Conservation (phyloP, 2,329 filamentous ascomycete genomes). For the Aspergillus sp. region DNA sequence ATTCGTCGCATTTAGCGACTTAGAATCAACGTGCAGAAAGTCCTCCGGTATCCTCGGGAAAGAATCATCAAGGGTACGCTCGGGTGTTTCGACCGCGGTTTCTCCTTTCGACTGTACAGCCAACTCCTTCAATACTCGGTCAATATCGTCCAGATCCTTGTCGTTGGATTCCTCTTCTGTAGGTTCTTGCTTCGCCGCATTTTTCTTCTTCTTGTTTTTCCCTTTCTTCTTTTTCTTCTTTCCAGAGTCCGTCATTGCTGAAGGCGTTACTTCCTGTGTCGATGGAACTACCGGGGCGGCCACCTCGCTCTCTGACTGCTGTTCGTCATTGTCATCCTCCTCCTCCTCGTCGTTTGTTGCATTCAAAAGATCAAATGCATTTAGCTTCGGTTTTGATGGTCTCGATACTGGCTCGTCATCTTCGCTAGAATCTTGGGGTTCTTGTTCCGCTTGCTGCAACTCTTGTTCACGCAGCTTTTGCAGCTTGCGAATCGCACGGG, state of each 20-base stretch:
- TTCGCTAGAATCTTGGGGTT: slow-evolving; percentile 41
- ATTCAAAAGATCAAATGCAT: slow-evolving; percentile 57
- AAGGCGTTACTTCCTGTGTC: slow-evolving; percentile 19
- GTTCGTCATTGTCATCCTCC: slow-evolving; percentile 38
- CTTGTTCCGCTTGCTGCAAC: slow-evolving; percentile 45
- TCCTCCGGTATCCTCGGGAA: slow-evolving; percentile 46
- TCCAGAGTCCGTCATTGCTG: slow-evolving; percentile 20
- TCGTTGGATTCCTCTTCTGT: slow-evolving; percentile 26
- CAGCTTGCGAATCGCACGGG: slow-evolving; percentile 63
- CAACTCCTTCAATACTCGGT: slow-evolving; percentile 61
- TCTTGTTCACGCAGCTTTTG: slow-evolving; percentile 62
- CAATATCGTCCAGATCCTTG: slow-evolving; percentile 62
- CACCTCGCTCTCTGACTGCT: slow-evolving; percentile 28
- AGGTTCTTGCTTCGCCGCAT: slow-evolving; percentile 40
- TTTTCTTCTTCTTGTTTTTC: slow-evolving; percentile 63
- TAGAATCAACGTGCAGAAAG: slow-evolving; percentile 63
- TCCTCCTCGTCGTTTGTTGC: slow-evolving; percentile 37
- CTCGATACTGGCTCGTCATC: slow-evolving; percentile 39
- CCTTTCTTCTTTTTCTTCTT: slow-evolving; percentile 54
- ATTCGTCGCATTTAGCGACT: slow-evolving; percentile 79
- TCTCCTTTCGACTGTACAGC: slow-evolving; percentile 41
- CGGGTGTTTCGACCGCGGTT: slow-evolving; percentile 29
- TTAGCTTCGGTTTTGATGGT: slow-evolving; percentile 44
- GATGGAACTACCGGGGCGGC: slow-evolving; percentile 13
- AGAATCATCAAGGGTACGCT: slow-evolving; percentile 33